Evolutionary conservation across 768 basidiomycete genomes (phyloP).

Genomic region (Tylopilus vinaceipallidus): DNA sequence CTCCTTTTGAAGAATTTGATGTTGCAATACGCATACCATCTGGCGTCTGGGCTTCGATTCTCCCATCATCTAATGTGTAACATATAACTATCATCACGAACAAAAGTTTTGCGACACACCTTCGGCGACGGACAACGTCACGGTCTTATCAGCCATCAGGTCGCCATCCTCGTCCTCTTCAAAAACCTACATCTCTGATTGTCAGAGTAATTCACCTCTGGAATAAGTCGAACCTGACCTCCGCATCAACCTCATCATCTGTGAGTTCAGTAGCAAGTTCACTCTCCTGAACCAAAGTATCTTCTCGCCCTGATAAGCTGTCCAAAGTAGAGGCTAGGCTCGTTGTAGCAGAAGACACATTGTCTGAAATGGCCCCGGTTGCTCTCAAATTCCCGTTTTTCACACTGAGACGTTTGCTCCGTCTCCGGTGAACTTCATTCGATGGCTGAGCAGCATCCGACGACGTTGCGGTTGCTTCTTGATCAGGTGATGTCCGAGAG

Average conservation of each 20-base stretch:
- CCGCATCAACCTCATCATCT: conserved; percentile 84
- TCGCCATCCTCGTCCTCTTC: conserved; percentile 85
- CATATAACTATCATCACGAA: conserved; percentile 6
- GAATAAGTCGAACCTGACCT: conserved; percentile 36
- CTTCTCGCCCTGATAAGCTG: conserved; percentile 34
- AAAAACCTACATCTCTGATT: conserved; percentile 50
- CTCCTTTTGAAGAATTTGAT: conserved; percentile 60
- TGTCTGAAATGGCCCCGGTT: conserved; percentile 11
- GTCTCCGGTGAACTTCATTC: conserved; percentile 55
- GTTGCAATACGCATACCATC: conserved; percentile 94
- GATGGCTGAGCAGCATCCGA: conserved; percentile 36
- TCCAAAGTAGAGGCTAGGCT: conserved; percentile 30
- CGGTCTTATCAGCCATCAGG: conserved; percentile 74
- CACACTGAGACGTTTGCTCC: conserved; percentile 82
- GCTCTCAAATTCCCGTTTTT: conserved; percentile 43
- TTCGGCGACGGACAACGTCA: conserved; percentile 79
- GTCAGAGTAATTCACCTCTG: conserved; percentile 12
- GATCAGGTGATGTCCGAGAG: conserved; percentile 35
- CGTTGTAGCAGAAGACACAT: conserved; percentile 19
- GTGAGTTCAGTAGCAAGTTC: conserved; percentile 74
- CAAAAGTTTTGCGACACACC: conserved; percentile 41
- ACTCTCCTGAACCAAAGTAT: conserved; percentile 57
- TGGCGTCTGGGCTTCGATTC: conserved; percentile 93
- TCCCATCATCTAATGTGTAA: conserved; percentile 69
- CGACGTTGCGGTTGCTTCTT: conserved; percentile 32